phyloP scores from a whole-genome alignment of 495 filamentous ascomycete genomes.

The Astrothelium macrocarpum region DNA sequence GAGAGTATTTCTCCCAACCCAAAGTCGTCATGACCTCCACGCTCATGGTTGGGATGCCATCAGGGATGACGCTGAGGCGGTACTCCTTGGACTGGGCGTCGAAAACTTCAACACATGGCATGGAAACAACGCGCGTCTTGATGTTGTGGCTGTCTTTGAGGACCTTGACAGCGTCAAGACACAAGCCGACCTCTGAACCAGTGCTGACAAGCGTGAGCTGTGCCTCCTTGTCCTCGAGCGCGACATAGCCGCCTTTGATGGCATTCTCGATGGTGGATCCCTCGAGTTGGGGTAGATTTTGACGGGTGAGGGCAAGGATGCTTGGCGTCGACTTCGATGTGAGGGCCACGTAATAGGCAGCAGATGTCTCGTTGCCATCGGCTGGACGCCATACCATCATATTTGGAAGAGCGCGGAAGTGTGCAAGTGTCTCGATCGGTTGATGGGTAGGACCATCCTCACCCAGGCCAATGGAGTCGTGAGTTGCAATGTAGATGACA shows the following conservation, averaged over 20 bases:
- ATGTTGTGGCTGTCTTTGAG: constrained; percentile 84
- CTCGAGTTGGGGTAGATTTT: constrained; percentile 98
- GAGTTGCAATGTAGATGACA: constrained; percentile 91
- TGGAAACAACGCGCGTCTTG: constrained; percentile 84
- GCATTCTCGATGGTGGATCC: constrained; percentile 76
- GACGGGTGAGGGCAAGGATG: constrained; percentile 90
- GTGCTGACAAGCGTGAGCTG: constrained; percentile 87
- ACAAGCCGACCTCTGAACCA: constrained; percentile 91
- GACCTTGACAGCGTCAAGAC: constrained; percentile 80
- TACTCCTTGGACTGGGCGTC: constrained; percentile 91
- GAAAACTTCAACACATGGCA: constrained; percentile 97
- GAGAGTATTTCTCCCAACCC: constrained; percentile 96
- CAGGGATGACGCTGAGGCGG: constrained; percentile 78
- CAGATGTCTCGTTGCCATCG: constrained; percentile 96
- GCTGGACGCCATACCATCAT: constrained; percentile 99
- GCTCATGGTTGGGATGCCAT: constrained; percentile 86
- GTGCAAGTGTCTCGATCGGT: constrained; percentile 97
- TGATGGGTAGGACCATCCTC: constrained; percentile 99
- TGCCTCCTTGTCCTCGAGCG: constrained; percentile 73
- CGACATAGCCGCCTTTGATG: constrained; percentile 90
- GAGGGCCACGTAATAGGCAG: constrained; percentile 92
- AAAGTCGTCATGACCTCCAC: constrained; percentile 89
- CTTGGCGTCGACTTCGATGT: constrained; percentile 83
- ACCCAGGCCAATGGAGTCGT: constrained; percentile 98
- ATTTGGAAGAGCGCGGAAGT: constrained; percentile 99